These are phyloP conservation scores for Dipodascus albidus DNA, from an alignment of 805 yeast species.

Conservation along the genomic window DNA sequence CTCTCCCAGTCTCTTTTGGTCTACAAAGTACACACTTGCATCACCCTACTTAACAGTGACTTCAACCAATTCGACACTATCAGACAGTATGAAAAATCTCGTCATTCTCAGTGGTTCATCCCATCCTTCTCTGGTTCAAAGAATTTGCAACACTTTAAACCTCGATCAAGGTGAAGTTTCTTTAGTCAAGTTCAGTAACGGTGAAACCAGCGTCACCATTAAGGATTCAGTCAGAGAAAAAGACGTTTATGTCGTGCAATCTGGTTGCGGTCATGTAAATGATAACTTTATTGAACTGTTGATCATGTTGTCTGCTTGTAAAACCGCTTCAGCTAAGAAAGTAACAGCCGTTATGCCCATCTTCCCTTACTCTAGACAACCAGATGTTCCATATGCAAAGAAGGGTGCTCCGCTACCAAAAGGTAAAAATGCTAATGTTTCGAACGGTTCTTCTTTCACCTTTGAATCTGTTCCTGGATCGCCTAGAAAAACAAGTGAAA, in stretches of 20 bases:
- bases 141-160: constrained; percentile 70
- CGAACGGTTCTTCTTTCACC: constrained; percentile 23
- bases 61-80: background rate
- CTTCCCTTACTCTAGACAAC: constrained; percentile 93
- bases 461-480: constrained; percentile 43
- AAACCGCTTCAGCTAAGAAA: constrained; percentile 77
- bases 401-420: constrained; percentile 56
- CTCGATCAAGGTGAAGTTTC: constrained; percentile 57
- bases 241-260: constrained; percentile 84
- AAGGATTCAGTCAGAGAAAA: constrained; percentile 88
- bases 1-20: background rate
- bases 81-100: constrained; percentile 55
- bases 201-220: constrained; percentile 84
- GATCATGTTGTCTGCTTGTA: constrained; percentile 83
- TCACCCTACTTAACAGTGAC: background rate
- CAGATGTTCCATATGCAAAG: constrained; percentile 77
- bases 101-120: constrained; percentile 86
- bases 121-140: constrained; percentile 64
- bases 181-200: constrained; percentile 49
- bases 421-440: constrained; percentile 2
- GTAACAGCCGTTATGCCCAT: constrained; percentile 88
- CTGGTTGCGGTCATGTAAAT: constrained; percentile 70
- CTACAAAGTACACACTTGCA: background rate
- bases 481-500: constrained; percentile 23
- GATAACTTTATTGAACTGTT: constrained; percentile 76